Base-by-base conservation (phyloP, 768 basidiomycete species). In the Lepiota brunneoincarnata region DNA sequence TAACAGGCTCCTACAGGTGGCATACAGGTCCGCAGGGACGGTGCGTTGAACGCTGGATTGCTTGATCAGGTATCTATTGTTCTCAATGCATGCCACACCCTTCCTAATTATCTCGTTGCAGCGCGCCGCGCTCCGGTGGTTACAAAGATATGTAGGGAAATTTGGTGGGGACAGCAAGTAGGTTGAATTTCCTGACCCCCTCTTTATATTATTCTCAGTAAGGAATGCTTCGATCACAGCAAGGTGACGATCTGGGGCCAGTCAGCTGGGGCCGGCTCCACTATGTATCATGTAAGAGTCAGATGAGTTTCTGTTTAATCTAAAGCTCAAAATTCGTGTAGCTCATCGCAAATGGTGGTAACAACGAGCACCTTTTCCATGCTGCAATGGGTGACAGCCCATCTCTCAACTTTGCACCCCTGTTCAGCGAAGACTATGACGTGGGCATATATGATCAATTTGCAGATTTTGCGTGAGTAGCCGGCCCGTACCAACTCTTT, bases 361-460 rank as follows among this genome's bases (percentile, higher is more conserved):
- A 74, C 49, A 59, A 68, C 24, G 59, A 70, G 49, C 67, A 69
- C 15, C 66, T 77, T 23, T 77, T 77, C 61, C 67, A 62, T 12
- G 70, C 70, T n/a, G 72, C 72, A 6, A 75, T 77, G 69, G 75
- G 72, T 5, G 75, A 76, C 56, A 76, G 75, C 49, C 73, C 75
- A 4, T 73, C 75, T 3, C 59, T 73, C n/a, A 70, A 63, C 58
- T 73, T 65, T 52, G 59, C 67, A 42, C 72, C 75, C 1, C 41
- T 58, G 3, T 72, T 66, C 58, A 60, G 65, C 35, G 68, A 68
- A 47, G 31, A 67, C 1, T 75, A 73, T 54, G 64, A 67, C 21
- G 65, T 73, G 45, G 63, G 51, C 24, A 63, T 76, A 3, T 77
- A 70, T 34, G 49, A 64, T 0, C 64, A 74, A 56, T 75, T 72